Base-by-base conservation (phyloP, 2,329 filamentous ascomycete genomes). In the Phaeoacremonium minimum region DNA sequence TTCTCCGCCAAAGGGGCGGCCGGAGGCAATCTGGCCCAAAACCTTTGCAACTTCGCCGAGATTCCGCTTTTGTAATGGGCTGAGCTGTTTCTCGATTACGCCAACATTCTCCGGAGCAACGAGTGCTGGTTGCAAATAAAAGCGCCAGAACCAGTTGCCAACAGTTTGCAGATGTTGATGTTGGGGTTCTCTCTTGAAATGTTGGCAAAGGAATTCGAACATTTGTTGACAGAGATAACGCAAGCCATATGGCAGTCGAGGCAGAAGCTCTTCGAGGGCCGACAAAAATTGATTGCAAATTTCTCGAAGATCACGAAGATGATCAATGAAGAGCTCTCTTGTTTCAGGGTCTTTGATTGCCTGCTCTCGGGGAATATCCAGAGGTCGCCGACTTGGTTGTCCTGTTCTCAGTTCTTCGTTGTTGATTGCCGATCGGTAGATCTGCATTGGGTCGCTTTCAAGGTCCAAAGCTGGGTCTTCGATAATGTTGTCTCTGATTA, bases 331-430 rank as follows among this genome's bases (percentile, higher is more conserved):
- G 17, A 90, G 82, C 42, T 85, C 82, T 50, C 91, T 80, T 2
- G 93, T 97, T 61, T 98, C 93, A 1, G 84, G 84, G 53, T 98
- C 93, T 48, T 90, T 84, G 57, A 98, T 96, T n/a, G 93, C 93
- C 48, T 94, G 75, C 57, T 98, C 93, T 44, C 90, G 80, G 1
- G 88, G 85, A 20, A 98, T 83, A 48, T 96, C 89, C 12, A 87
- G 79, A 20, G 82, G 85, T 44, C 93, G 77, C 33, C 77, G 77
- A 57, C 90, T 95, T 15, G 87, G 80, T 46, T 81, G 80, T 5
- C 93, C 93, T 0, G 93, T 98, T 14, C 88, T 83, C 16, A 98
- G 78, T 63, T 98, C 93, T 60, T 97, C 91, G 51, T 98, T 95
- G 66, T 94, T 97, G 64, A 98, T 94, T 12, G 88, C 83, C 5